Evolutionary conservation across 2,329 filamentous ascomycete genomes (phyloP).

Genomic region (Blastomyces percursus): DNA sequence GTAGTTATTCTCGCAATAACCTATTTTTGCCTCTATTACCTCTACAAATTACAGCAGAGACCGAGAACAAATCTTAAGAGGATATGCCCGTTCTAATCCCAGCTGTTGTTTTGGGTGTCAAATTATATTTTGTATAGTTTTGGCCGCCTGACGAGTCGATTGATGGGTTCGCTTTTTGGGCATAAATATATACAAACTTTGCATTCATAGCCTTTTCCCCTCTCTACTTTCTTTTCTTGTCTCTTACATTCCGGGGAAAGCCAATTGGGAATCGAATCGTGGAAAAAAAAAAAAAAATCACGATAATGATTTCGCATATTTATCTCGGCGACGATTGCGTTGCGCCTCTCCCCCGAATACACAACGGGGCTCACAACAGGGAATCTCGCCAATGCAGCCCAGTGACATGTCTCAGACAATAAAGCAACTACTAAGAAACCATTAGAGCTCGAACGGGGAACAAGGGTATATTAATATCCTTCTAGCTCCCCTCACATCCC

Average conservation of each 20-base stretch:
- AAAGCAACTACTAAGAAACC: not conserved
- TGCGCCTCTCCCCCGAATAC: not conserved
- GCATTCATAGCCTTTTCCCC: not conserved
- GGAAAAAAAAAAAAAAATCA: not conserved
- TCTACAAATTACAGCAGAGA: slow-evolving; percentile 35
- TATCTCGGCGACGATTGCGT: not conserved
- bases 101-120: slow-evolving; percentile 20
- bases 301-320: not conserved
- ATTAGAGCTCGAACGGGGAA: not conserved
- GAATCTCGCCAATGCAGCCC: not conserved
- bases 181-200: slow-evolving; percentile 22
- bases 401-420: not conserved
- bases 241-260: not conserved
- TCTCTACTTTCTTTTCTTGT: not conserved
- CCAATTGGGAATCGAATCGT: too few relatives aligned
- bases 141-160: slow-evolving; percentile 18
- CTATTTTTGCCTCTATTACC: slow-evolving; percentile 20
- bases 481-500: not conserved
- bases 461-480: not conserved
- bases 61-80: slow-evolving; percentile 26
- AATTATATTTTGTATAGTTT: slow-evolving; percentile 13
- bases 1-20: not conserved
- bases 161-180: slow-evolving; percentile 38
- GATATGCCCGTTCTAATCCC: slow-evolving; percentile 35
- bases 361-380: not conserved